phyloP scores from a whole-genome alignment of 306 rosid species.

The Dryas octopetala region DNA sequence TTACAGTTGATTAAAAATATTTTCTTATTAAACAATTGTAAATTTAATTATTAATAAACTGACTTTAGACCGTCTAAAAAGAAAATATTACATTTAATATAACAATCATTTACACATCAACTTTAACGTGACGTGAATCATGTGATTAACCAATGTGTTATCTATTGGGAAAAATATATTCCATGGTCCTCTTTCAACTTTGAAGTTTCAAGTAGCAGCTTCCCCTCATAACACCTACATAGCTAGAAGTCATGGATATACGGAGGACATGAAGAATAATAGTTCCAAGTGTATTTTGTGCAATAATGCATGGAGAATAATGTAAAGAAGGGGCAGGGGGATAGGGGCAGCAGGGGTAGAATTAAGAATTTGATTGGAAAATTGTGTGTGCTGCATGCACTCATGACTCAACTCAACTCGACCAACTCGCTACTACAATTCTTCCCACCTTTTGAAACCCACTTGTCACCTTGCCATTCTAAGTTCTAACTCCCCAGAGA shows the following conservation, averaged over 20 bases:
- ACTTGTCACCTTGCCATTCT: conserved; percentile 29
- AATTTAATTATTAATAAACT: no score
- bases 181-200: conserved; percentile 32
- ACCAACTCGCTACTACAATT: conserved; percentile 10
- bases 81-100: no score
- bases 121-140: no score
- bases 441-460: conserved; percentile 30
- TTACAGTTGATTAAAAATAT: no score
- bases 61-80: no score
- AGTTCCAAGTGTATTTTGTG: conserved; percentile 33
- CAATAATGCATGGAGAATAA: conserved; percentile 87
- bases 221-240: conserved; percentile 67
- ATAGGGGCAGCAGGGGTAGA: conserved; percentile 5
- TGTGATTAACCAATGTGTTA: no score
- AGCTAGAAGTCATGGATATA: conserved; percentile 35
- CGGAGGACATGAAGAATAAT: conserved; percentile 37
- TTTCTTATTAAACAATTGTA: no score
- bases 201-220: conserved; percentile 48
- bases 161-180: conserved; percentile 30
- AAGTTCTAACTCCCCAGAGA: conserved; percentile 18
- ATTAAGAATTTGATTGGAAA: conserved; percentile 22
- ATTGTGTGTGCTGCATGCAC: conserved; percentile 34
- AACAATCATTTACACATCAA: no score
- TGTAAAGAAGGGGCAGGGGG: conserved; percentile 46
- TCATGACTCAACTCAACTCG: background rate